A percentile compares a stretch with the other conserved stretches of the same genome.
Evolutionary conservation across 805 yeast species (phyloP).

Genomic region (Yarrowia keelungensis): DNA sequence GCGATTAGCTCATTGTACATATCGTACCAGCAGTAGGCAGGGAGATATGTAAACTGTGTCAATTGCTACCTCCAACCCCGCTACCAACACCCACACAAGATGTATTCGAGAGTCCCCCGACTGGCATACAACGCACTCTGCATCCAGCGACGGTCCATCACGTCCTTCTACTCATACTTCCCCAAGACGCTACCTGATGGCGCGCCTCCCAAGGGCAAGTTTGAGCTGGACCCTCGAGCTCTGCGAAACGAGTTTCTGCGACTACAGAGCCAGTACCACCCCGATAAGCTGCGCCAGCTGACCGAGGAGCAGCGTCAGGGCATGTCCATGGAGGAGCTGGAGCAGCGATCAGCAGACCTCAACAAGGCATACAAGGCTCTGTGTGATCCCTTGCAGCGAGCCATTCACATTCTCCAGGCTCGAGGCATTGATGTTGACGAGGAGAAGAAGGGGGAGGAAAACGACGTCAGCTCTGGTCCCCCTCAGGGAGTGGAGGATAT

Average conservation of each 20-base stretch:
- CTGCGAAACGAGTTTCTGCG: conserved; percentile 77
- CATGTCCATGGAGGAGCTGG: conserved; percentile 45
- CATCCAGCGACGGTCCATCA: conserved; percentile 22
- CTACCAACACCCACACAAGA: conserved; percentile 5
- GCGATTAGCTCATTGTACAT: conserved; percentile 31
- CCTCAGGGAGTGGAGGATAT: conserved; percentile 52
- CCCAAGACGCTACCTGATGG: conserved; percentile 76
- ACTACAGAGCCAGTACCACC: conserved; percentile 79
- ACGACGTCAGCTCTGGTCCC: conserved; percentile 49
- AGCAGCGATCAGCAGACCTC: conserved; percentile 59
- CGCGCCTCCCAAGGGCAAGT: conserved; percentile 67
- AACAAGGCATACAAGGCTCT: conserved; percentile 81
- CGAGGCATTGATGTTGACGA: conserved; percentile 61
- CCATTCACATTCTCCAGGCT: conserved; percentile 62
- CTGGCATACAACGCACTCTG: neutral
- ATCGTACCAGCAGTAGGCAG: conserved; percentile 9
- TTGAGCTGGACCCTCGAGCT: conserved; percentile 60
- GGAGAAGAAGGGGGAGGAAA: conserved; percentile 45
- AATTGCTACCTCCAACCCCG: neutral
- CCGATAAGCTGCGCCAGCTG: conserved; percentile 62
- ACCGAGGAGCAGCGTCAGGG: conserved; percentile 42
- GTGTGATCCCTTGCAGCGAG: conserved; percentile 71
- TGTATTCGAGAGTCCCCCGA: conserved; percentile 11
- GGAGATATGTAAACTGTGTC: conserved; percentile 5
- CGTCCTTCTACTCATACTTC: conserved; percentile 65